A percentile compares a stretch with the other conserved stretches of the same genome.
Conservation (phyloP, 768 basidiomycete species). For the Pleurotus pulmonarius region DNA sequence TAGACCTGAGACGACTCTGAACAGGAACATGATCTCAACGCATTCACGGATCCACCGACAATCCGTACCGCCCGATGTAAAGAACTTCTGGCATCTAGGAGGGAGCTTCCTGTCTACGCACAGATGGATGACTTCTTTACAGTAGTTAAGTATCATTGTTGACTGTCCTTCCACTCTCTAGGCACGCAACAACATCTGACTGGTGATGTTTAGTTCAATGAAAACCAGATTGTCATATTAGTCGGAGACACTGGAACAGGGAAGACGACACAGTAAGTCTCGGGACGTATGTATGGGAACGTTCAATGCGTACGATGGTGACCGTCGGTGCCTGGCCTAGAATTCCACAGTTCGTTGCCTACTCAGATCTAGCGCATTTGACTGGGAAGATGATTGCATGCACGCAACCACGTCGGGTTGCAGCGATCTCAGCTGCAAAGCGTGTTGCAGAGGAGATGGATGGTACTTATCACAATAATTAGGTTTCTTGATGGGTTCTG, state of each 20-base stretch:
- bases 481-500: neutral
- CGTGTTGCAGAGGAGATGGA: conserved; percentile 99
- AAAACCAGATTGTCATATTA: conserved; percentile 86
- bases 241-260: conserved; percentile 94
- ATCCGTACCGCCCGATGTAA: conserved; percentile 69
- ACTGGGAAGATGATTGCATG: conserved; percentile 91
- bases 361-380: conserved; percentile 86
- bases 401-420: conserved; percentile 93
- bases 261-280: conserved; percentile 87
- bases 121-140: conserved; percentile 93
- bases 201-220: conserved; percentile 50
- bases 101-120: conserved; percentile 85
- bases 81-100: conserved; percentile 81
- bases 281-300: too few species aligned
- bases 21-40: conserved; percentile 78
- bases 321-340: conserved; percentile 33
- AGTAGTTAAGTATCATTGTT: conserved; percentile 55
- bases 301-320: neutral
- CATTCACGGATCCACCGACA: conserved; percentile 77
- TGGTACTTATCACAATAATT: conserved; percentile 36
- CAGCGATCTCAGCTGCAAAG: conserved; percentile 96
- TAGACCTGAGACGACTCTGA: neutral
- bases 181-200: neutral
- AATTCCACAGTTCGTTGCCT: conserved; percentile 95
- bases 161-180: too few species aligned